These are phyloP conservation scores for Ganoderma boninense DNA, from an alignment of 1,284 basidiomycete species.

Conservation along the genomic window DNA sequence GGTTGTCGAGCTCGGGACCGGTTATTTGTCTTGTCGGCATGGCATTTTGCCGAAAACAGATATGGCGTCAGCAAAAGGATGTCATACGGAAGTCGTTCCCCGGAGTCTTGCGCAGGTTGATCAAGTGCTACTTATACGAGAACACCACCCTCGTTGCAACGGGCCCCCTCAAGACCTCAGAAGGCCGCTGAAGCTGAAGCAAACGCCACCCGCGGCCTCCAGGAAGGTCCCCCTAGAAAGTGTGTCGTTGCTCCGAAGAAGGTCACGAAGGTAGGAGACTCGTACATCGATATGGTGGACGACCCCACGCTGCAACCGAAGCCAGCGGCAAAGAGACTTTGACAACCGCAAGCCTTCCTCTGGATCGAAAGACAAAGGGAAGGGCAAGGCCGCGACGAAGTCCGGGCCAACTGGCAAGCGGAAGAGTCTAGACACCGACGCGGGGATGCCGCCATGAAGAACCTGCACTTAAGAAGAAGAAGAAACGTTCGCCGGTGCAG, in stretches of 20 bases:
- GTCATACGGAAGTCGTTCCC: too few relatives aligned
- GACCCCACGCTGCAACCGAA: slow-evolving; percentile 24
- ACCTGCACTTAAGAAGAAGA: slow-evolving; percentile 50
- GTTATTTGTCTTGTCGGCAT: too few relatives aligned
- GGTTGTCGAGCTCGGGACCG: too few relatives aligned
- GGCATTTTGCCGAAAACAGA: too few relatives aligned
- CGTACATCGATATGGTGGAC: slow-evolving; percentile 47
- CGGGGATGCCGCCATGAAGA: slow-evolving; percentile 48
- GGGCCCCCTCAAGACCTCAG: too few relatives aligned
- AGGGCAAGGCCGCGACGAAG: slow-evolving; percentile 44
- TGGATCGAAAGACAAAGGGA: slow-evolving; percentile 45
- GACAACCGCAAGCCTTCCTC: slow-evolving; percentile 37
- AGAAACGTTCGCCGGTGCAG: slow-evolving; percentile 24
- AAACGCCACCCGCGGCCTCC: too few relatives aligned
- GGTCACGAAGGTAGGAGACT: slow-evolving; percentile 42
- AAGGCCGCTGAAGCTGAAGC: too few relatives aligned
- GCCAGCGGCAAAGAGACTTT: slow-evolving; percentile 36
- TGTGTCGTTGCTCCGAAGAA: slow-evolving; percentile 37
- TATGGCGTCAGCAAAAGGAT: too few relatives aligned
- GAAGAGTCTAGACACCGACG: slow-evolving; percentile 53
- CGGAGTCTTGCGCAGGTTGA: too few relatives aligned
- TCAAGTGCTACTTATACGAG: too few relatives aligned
- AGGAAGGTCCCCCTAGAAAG: slow-evolving; percentile 40
- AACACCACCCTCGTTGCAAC: too few relatives aligned
- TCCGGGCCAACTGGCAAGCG: slow-evolving; percentile 50